Evolutionary conservation across 2,329 filamentous ascomycete species (phyloP).

Genomic region (Exserohilum turcica): DNA sequence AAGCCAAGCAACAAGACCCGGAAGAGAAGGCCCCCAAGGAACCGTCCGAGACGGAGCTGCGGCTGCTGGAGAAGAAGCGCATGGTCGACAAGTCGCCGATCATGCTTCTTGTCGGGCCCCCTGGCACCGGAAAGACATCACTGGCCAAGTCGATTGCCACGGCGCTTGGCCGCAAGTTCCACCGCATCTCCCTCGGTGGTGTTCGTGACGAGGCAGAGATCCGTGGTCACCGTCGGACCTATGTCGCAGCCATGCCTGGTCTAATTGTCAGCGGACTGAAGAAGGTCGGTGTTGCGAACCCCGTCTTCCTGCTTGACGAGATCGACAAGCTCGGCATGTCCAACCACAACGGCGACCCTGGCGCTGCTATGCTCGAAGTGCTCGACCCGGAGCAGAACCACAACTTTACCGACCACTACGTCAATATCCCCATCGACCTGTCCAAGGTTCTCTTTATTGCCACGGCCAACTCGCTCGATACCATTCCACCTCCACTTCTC

Average conservation of each 20-base stretch:
- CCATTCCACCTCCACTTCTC: conserved; percentile 88
- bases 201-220: conserved; percentile 98
- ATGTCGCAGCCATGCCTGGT: conserved; percentile 98
- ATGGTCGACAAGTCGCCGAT: conserved; percentile 97
- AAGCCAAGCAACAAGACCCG: conserved; percentile 47
- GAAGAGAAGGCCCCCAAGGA: conserved; percentile 49
- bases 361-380: conserved; percentile 96
- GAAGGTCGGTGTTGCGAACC: conserved; percentile 94
- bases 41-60: conserved; percentile 62
- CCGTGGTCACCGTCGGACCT: conserved; percentile 89
- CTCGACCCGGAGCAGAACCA: conserved; percentile 97
- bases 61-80: conserved; percentile 77
- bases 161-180: conserved; percentile 91
- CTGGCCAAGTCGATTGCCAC: conserved; percentile 91
- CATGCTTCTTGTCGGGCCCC: conserved; percentile 87
- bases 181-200: conserved; percentile 93
- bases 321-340: conserved; percentile 94
- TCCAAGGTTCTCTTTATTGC: conserved; percentile 98
- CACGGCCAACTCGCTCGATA: conserved; percentile 92
- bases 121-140: conserved; percentile 94
- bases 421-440: conserved; percentile 92
- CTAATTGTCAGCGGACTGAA: conserved; percentile 90
- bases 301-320: conserved; percentile 93
- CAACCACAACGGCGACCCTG: conserved; percentile 93
- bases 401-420: conserved; percentile 92